Base-by-base conservation (phyloP, 2,329 filamentous ascomycete species). In the Sporothrix inflata region DNA sequence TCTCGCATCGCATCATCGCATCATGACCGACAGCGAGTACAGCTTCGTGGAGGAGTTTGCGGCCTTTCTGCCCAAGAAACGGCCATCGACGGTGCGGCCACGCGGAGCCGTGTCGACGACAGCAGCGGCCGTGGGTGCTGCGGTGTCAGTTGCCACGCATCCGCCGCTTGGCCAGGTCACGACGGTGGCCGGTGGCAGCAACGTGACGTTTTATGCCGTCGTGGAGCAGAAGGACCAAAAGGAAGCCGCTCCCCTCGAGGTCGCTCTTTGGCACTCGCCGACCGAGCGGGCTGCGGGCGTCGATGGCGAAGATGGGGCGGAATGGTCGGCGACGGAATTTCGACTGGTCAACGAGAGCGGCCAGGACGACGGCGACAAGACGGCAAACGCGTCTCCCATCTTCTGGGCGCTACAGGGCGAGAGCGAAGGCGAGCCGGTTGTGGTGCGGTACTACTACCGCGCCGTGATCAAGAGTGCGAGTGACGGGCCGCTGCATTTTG, bases 181-280 rank as follows among this genome's bases (percentile, higher is more conserved):
- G 30, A 94, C 93, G 1, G 85, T 88, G 66, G 78, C 92, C 24
- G 80, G 83, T 34, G 78, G 79, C 24, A 77, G 78, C 1, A 76
- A 86, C 77, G 83, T 91, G 51, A 79, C 80, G 0, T 91, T 98
- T 75, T 90, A 87, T 0, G 90, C 92, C 7, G 81, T 94, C 14
- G 84, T 97, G 42, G 90, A 94, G 76, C 88, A 91, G 55, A 87
- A 88, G 53, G 76, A 87, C 27, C 83, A 83, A 47, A 86, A 86
- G 63, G 96, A 92, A 91, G 87, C 95, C 76, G 87, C 93, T 42
- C 88, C 88, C 19, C 81, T 97, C 91, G 87, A 96, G 76, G 87
- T 94, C 42, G 88, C 88, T 19, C 81, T 97, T 8, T 97, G 94
- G 93, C 89, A 93, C 72, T 85, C 85, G 4, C 74, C 61, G 16